Evolutionary conservation across 768 basidiomycete genomes (phyloP), one percentile per base, ranked within the genome.

Genomic region (Chalciporus pseudorubinellus): DNA sequence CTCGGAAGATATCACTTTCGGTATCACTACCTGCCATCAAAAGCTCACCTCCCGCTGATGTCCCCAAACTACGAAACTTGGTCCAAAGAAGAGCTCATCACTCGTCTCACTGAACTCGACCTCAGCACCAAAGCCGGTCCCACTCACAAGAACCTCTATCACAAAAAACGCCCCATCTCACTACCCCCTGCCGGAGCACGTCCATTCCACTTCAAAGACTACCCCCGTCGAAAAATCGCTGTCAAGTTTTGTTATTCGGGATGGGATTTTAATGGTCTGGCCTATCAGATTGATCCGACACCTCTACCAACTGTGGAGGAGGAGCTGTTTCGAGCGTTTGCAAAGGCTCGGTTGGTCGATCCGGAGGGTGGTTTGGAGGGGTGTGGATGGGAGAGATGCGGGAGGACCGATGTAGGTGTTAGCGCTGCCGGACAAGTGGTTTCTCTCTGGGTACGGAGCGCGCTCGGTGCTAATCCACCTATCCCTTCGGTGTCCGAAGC

Each of bases 361-460:
- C 76, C 76, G 1, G 80, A 77, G 3, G 78, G 72, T 5, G 91
- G 92, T 4, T 73, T 88, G 49, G 87, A 94, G 14, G 95, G 90
- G 0, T 94, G 92, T 63, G 89, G 82, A 31, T 98, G 91, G 84
- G 85, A 89, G 64, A 79, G 82, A 58, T 98, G 97, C 68, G 95
- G 97, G 12, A 72, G 97, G 62, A 98, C 97, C 22, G 97, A 99
- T 76, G 79, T 87, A 18, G 95, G 95, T 0, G 97, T 99, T 52
- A 95, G 93, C 65, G 91, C 88, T 34, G 89, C 88, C 8, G 94
- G 92, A 3, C 95, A 98, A 67, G 94, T 98, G 20, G 77, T 98
- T 44, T 92, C 89, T 44, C 75, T 99, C 8, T 94, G 91, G 87
- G 84, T 97, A 12, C 75, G 94, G 52, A 93, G 92, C 67, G 80